A percentile compares a stretch with the other conserved stretches of the same genome.
These are phyloP conservation scores for Babesia divergens DNA, from an alignment of 169 alveolate genomes.

Conservation along the genomic window DNA sequence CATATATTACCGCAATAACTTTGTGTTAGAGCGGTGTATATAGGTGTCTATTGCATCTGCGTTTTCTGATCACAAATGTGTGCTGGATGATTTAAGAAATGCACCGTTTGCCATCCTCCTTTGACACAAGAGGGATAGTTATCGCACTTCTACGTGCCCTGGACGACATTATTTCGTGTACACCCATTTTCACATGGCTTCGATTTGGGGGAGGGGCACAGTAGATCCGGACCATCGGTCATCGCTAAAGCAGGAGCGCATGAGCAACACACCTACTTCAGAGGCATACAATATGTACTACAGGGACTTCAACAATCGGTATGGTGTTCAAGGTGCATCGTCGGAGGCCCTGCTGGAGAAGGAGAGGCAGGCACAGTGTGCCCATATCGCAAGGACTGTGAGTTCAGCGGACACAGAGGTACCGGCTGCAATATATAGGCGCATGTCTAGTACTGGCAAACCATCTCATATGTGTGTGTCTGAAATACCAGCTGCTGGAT, in stretches of 20 bases:
- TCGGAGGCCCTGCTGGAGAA: not conserved
- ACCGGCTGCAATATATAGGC: conserved; percentile 35
- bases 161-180: too few relatives aligned
- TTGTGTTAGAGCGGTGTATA: too few relatives aligned
- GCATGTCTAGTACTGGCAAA: conserved; percentile 20
- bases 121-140: too few relatives aligned
- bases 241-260: not conserved
- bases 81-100: too few relatives aligned
- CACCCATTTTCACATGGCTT: too few relatives aligned
- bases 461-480: not conserved
- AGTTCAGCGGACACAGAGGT: conserved; percentile 63
- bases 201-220: not conserved
- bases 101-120: too few relatives aligned
- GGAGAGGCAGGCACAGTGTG: conserved; percentile 5
- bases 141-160: too few relatives aligned
- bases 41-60: too few relatives aligned
- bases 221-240: not conserved
- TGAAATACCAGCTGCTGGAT: not conserved
- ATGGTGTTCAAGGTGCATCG: not conserved
- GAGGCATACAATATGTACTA: not conserved
- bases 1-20: too few relatives aligned
- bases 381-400: conserved; percentile 30
- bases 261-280: not conserved
- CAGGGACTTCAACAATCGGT: not conserved
- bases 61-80: too few relatives aligned